These are phyloP conservation scores for Barnettozyma sucrosica DNA, from an alignment of 805 yeast genomes.

Conservation along the genomic window DNA sequence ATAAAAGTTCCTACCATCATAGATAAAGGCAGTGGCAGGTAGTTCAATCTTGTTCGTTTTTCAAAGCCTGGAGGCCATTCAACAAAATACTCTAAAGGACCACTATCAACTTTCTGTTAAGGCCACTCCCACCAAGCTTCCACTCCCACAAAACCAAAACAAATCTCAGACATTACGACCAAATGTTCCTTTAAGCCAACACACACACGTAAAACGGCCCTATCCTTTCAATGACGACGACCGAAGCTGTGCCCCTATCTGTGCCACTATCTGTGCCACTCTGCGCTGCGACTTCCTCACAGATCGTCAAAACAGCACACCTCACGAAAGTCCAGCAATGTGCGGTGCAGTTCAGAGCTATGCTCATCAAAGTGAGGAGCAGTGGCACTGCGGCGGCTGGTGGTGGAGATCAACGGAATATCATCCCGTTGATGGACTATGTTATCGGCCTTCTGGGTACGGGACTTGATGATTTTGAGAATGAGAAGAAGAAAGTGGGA, in stretches of 20 bases:
- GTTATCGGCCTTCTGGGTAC: slow-evolving; percentile 15
- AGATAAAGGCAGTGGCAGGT: too few relatives aligned
- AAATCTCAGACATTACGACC: background rate
- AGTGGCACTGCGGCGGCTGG: slow-evolving; percentile 1
- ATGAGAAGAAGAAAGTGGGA: slow-evolving; percentile 10
- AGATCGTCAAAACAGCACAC: slow-evolving; percentile 50
- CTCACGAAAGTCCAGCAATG: slow-evolving; percentile 38
- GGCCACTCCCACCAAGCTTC: background rate
- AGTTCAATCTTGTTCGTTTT: too few relatives aligned
- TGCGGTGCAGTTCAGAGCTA: slow-evolving; percentile 27
- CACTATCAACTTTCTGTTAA: background rate
- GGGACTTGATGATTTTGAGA: slow-evolving; percentile 12
- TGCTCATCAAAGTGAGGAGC: slow-evolving; percentile 13
- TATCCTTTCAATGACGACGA: background rate
- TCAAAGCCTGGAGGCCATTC: too few relatives aligned
- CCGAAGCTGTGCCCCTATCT: background rate
- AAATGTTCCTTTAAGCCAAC: background rate
- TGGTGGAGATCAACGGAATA: background rate
- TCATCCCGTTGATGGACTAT: slow-evolving; percentile 17
- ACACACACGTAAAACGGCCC: background rate
- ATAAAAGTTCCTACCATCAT: too few relatives aligned
- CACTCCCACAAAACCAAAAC: background rate
- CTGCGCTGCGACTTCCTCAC: slow-evolving; percentile 24
- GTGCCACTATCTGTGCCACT: slow-evolving; percentile 3
- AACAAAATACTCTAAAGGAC: too few relatives aligned